Evolutionary conservation across 805 yeast genomes (phyloP), one percentile per base, ranked within the genome.

Genomic region (Candida pseudoglaebosa): DNA sequence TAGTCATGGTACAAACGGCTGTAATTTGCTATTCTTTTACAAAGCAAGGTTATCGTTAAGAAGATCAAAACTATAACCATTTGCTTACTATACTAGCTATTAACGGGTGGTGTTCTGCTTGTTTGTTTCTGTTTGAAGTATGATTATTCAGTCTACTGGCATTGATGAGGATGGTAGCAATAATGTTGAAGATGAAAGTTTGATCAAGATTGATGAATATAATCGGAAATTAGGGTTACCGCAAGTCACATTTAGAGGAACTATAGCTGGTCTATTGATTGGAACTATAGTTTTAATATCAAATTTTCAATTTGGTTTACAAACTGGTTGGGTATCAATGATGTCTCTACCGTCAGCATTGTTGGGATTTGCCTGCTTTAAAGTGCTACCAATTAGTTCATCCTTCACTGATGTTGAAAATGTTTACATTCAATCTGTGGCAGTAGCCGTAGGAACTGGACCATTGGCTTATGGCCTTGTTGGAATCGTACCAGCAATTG

Each of bases 301-400:
- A 3, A 91, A 91, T 60, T 93, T 93, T 64, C 98, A 91, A 57
- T 91, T 91, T 57, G 99, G 98, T 1, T 67, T 91, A 15, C 99
- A 91, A 56, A 91, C 97, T 0, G 99, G 99, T 2, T 91, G 99
- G 99, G 96, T 93, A 4, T 88, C 96, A 8, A 91, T 91, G 99
- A 93, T 91, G 99, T 85, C 96, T 16, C 67, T 91, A 39, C 98
- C 99, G 0, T 83, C 96, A 4, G 96, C 98, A 0, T 61, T 91
- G 37, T 62, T 91, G 18, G 96, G 95, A 0, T 90, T 80, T 57
- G 84, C 96, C 0, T 66, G 84, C 14, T 91, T 90, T 67, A 86
- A 81, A 3, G 50, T 82, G 2, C 60, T 59, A 26, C 80, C 80
- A 1, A 78, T 79, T 52, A 45, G 61, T 2, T 31, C 38, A 5